These are phyloP conservation scores for Fusarium goolgardi DNA, from an alignment of 2,329 filamentous ascomycete genomes.

Conservation along the genomic window DNA sequence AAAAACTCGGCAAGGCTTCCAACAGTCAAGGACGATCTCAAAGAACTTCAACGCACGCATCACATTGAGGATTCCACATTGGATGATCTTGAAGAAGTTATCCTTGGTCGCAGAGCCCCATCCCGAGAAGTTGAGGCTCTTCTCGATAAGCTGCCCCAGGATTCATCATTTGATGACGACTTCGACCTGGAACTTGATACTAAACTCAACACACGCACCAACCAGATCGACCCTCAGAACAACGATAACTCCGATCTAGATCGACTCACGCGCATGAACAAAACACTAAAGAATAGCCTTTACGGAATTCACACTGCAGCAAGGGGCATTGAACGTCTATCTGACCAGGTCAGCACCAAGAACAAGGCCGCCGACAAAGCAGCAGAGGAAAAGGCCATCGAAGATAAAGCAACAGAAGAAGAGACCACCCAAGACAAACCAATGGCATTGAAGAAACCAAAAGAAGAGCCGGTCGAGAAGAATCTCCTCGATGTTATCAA, in stretches of 20 bases:
- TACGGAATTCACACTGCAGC: constrained; percentile 66
- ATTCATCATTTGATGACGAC: constrained; percentile 41
- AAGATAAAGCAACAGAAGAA: constrained; percentile 9
- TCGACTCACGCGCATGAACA: constrained; percentile 63
- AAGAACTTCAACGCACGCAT: constrained; percentile 63
- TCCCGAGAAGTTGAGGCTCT: constrained; percentile 44
- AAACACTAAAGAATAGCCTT: constrained; percentile 63
- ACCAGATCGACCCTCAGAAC: constrained; percentile 37
- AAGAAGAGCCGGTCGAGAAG: constrained; percentile 23
- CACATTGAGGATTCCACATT: constrained; percentile 70
- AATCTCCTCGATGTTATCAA: constrained; percentile 18
- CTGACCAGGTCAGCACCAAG: constrained; percentile 61
- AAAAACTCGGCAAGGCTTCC: constrained; percentile 66
- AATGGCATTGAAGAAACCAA: neutral
- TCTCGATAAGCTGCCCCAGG: constrained; percentile 43
- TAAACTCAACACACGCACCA: constrained; percentile 44
- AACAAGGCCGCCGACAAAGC: constrained; percentile 35
- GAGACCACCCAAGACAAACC: constrained; percentile 12
- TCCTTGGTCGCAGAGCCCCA: constrained; percentile 54
- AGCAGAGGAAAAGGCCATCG: constrained; percentile 1
- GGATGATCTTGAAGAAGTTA: constrained; percentile 67
- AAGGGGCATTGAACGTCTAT: constrained; percentile 68
- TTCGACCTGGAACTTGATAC: constrained; percentile 45
- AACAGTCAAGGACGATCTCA: constrained; percentile 66
- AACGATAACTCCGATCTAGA: constrained; percentile 55